Percentiles rank a stretch among this genome's conserved stretches.
Conservation (phyloP, 176 grass and related monocot species). For the Cocos nucifera region DNA sequence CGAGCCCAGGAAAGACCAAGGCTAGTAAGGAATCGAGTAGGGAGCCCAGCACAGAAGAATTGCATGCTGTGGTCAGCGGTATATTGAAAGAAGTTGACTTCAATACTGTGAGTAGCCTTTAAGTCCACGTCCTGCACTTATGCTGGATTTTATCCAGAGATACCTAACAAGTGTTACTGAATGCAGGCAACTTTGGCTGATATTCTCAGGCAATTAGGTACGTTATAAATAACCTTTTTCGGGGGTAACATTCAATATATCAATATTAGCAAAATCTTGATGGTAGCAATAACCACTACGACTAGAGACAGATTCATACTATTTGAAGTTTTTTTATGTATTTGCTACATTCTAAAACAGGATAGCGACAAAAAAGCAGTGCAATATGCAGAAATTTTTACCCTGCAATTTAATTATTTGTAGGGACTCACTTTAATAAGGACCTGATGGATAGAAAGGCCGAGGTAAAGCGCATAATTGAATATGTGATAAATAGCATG, state of each 20-base stretch:
- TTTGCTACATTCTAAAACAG: not conserved
- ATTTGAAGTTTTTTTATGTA: not conserved
- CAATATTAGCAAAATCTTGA: too few relatives aligned
- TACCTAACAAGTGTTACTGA: not conserved
- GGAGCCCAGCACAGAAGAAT: not conserved
- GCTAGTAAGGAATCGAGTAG: not conserved
- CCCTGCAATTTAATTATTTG: not conserved
- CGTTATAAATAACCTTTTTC: not conserved
- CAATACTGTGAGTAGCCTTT: not conserved
- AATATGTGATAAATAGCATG: not conserved
- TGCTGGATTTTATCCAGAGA: not conserved
- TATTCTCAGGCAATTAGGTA: not conserved
- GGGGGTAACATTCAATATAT: not conserved
- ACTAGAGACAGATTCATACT: too few relatives aligned
- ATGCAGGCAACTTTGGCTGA: not conserved
- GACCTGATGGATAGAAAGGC: not conserved
- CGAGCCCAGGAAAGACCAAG: not conserved
- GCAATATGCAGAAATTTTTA: not conserved
- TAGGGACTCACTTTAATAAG: not conserved
- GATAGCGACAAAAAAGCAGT: not conserved
- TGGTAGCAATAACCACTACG: too few relatives aligned
- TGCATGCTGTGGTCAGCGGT: not conserved
- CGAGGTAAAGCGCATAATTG: not conserved
- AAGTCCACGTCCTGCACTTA: not conserved
- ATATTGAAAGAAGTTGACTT: not conserved